Evolutionary conservation across 2,329 filamentous ascomycete species (phyloP), one percentile per base, ranked within the genome.

Genomic region (Fusarium sp.): DNA sequence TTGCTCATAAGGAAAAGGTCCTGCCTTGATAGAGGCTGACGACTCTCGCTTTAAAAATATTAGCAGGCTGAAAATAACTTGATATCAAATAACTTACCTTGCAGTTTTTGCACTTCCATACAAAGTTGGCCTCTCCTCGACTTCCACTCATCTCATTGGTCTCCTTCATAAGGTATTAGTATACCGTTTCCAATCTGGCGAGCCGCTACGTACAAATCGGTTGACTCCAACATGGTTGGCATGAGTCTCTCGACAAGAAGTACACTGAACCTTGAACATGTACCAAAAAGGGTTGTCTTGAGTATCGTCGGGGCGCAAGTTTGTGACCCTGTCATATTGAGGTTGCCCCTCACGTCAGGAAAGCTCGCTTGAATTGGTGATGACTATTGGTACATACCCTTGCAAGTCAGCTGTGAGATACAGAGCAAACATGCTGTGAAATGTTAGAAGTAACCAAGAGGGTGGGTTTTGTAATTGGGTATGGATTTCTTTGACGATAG

Each of bases 61-160:
- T 30, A 75, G 51, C 35, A 15, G 28, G 18, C 6, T 6, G 12
- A 26, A 26, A 44, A 4, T 14, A 58, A 58, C 10, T 13, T 24
- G 30, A 28, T 3, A 11, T 12, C 11, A 36, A 4, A 10, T 9
- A 15, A 17, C 18, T 36, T 76, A 96, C 95, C 90, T 96, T 97
- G 91, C 96, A 99, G 81, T 96, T 96, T 84, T 97, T 98, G 89
- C 96, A 99, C 83, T 91, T 95, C 96, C 96, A 99, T n/a, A 99
- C 96, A 83, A 99, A 99, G 83, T 98, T 98, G 70, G 96, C 96
- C 83, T 98, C 95, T 74, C 96, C 96, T 79, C 94, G 90, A 82
- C 95, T 98, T 41, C 95, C 95, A 73, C 94, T 96, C 82, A 98
- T 91, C 74, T 98, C 95, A 80, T 97, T 95, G 79, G 87, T 89